Evolutionary conservation across 2,329 filamentous ascomycete species (phyloP), one percentile per base, ranked within the genome.

Genomic region (Kalaharituber pfeilii): DNA sequence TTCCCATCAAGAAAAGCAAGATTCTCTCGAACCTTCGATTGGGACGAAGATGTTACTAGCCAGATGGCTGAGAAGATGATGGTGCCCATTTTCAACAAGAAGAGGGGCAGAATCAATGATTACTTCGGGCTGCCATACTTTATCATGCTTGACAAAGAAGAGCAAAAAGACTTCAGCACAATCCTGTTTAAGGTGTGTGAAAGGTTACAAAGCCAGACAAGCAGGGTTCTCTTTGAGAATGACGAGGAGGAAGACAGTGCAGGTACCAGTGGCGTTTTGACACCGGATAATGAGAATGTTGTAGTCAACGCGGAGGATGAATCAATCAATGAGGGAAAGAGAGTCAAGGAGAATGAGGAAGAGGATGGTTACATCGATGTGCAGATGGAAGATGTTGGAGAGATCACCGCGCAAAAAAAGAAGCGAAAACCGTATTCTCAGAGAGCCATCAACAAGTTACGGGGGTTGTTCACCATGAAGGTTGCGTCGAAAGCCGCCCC

Each of bases 311-410:
- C 56, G 28, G 60, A 62, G 55, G 60, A 61, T n/a, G 61, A 62
- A 50, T 58, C 57, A 39, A 60, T 61, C n/a, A 56, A 62, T 22
- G 58, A 60, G 39, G 39, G 39, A 36, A 56, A 56, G 51, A 26
- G 53, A 27, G 51, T 50, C 7, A 28, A 65, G 59, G 51, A 58
- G 56, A 50, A 57, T 55, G 45, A 58, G 52, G 27, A 62, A 65
- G 4, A 61, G 62, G 88, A 95, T 57, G 86, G 86, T 57, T 79
- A 95, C 64, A 84, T 96, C 5, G 85, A 95, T 65, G 81, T 98
- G 15, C 84, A 84, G 0, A 88, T 95, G 81, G 80, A 79, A 52
- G 82, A 86, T 62, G 70, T 71, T 15, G 71, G 74, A 55, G 24
- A 66, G 66, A 42, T 64, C 52, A 53, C 56, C 47, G 50, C 50